Evolutionary conservation across 2,329 filamentous ascomycete species (phyloP).

Genomic region (Leptoxyphium fumago): DNA sequence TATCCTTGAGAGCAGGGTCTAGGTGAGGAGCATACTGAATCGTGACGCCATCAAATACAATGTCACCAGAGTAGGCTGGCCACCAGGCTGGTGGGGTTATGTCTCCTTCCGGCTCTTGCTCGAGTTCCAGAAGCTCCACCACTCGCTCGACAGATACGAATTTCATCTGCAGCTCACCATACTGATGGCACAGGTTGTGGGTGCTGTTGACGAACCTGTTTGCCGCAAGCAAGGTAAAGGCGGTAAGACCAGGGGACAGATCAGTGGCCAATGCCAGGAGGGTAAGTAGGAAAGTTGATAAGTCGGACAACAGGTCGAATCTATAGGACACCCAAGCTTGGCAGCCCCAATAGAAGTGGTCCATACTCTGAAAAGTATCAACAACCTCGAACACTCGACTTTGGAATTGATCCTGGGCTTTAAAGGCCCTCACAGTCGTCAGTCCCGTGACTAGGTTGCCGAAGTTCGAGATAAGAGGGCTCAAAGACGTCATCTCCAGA

Average conservation of each 20-base stretch:
- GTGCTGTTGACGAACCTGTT: slow-evolving; percentile 55
- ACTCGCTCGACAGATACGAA: slow-evolving; percentile 84
- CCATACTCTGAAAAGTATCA: slow-evolving; percentile 84
- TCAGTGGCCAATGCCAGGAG: slow-evolving; percentile 58
- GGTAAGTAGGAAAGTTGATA: slow-evolving; percentile 60
- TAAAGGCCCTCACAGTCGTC: slow-evolving; percentile 74
- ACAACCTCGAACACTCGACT: slow-evolving; percentile 65
- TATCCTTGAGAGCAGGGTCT: slow-evolving; percentile 52
- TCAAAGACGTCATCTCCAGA: slow-evolving; percentile 79
- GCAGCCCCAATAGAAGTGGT: slow-evolving; percentile 85
- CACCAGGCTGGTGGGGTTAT: slow-evolving; percentile 59
- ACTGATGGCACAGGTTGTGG: slow-evolving; percentile 60
- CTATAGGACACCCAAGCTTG: slow-evolving; percentile 75
- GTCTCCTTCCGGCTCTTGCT: slow-evolving; percentile 56
- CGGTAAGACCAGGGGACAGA: slow-evolving; percentile 65
- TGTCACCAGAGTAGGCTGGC: slow-evolving; percentile 57
- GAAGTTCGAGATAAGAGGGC: slow-evolving; percentile 83
- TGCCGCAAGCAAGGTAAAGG: slow-evolving; percentile 66
- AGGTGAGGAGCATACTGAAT: slow-evolving; percentile 67
- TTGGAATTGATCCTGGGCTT: slow-evolving; percentile 65
- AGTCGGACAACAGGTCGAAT: slow-evolving; percentile 56
- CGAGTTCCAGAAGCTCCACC: slow-evolving; percentile 64
- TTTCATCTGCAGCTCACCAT: slow-evolving; percentile 78
- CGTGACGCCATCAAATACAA: slow-evolving; percentile 62
- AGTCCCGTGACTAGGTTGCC: slow-evolving; percentile 74